These are phyloP conservation scores for Pseudopithomyces chartarum DNA, from an alignment of 2,329 filamentous ascomycete genomes.

Conservation along the genomic window DNA sequence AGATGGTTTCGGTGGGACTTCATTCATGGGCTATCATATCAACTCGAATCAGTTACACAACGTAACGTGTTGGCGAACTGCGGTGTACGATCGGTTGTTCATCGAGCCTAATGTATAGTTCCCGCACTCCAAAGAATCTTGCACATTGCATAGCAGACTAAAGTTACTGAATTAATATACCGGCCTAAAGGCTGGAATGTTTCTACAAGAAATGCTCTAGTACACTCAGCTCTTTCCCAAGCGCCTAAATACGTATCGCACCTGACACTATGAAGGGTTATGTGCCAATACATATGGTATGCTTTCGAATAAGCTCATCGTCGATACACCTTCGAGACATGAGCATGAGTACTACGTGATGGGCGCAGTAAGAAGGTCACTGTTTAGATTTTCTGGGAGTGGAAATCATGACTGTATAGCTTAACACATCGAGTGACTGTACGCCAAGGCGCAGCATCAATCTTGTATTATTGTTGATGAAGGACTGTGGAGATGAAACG, in stretches of 20 bases:
- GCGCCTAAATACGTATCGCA: not conserved
- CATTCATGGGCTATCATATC: not conserved
- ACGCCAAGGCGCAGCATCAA: too few relatives aligned
- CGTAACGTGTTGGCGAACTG: not conserved
- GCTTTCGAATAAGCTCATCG: too few relatives aligned
- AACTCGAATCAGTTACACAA: not conserved
- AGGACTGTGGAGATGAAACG: too few relatives aligned
- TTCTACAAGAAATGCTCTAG: slow-evolving; percentile 10
- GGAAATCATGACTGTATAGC: not conserved
- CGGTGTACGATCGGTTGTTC: not conserved
- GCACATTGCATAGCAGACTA: not conserved
- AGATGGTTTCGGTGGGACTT: not conserved
- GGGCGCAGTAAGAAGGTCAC: not conserved
- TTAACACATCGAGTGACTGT: too few relatives aligned
- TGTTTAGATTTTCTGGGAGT: not conserved
- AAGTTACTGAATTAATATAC: slow-evolving; percentile 1
- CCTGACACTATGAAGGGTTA: not conserved
- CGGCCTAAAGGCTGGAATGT: slow-evolving; percentile 10
- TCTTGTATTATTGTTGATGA: too few relatives aligned
- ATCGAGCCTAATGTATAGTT: not conserved
- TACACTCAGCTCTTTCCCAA: not conserved
- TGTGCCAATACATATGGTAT: too few relatives aligned
- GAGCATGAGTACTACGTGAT: not conserved
- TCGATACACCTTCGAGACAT: too few relatives aligned
- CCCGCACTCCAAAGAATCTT: slow-evolving; percentile 1